These are phyloP conservation scores for Artomyces pyxidatus DNA, from an alignment of 768 basidiomycete species.

Conservation along the genomic window DNA sequence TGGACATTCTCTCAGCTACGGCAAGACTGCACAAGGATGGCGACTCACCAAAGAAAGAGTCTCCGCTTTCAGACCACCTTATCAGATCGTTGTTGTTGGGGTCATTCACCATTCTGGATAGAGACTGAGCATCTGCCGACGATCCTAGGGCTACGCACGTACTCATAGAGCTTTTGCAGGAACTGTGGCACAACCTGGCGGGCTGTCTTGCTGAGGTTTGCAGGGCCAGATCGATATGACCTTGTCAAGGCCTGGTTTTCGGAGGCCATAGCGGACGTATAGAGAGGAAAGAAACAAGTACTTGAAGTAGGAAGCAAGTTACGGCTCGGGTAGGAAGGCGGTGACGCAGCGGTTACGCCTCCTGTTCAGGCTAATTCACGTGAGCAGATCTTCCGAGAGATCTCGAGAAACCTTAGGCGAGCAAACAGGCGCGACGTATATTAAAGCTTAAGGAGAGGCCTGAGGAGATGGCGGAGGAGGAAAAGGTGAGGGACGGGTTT, in stretches of 20 bases:
- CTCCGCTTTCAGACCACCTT: constrained; percentile 84
- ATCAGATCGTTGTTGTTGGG: constrained; percentile 76
- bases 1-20: constrained; percentile 22
- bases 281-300: background rate
- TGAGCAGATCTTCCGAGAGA: too few species aligned
- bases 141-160: too few species aligned
- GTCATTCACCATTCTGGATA: constrained; percentile 84
- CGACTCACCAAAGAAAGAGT: constrained; percentile 79
- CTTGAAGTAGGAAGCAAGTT: too few species aligned
- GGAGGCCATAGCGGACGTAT: constrained; percentile 30
- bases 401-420: too few species aligned
- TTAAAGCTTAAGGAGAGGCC: too few species aligned
- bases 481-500: too few species aligned
- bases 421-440: too few species aligned
- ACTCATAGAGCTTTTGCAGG: constrained; percentile 91
- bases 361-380: too few species aligned
- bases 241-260: constrained; percentile 54
- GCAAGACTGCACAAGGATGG: constrained; percentile 2
- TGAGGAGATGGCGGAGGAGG: too few species aligned
- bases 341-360: too few species aligned
- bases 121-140: constrained; percentile 1
- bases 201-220: constrained; percentile 37
- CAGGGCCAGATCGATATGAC: constrained; percentile 29
- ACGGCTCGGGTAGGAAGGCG: too few species aligned
- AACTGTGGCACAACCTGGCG: constrained; percentile 67